phyloP scores from a whole-genome alignment of 208 protist species.

The Acanthamoeba triangularis region DNA sequence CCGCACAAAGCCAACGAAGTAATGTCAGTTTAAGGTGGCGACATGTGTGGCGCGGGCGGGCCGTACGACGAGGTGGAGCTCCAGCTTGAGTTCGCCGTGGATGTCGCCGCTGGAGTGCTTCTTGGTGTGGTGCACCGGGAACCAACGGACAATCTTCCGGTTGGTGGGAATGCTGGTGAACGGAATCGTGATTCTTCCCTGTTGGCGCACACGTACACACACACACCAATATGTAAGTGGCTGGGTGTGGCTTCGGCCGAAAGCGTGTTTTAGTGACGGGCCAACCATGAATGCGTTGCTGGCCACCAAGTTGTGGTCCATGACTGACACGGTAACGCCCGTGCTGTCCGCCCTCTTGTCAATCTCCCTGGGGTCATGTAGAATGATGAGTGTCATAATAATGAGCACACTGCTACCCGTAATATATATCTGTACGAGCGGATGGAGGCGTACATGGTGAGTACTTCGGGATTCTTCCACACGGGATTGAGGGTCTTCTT shows the following conservation, averaged over 20 bases:
- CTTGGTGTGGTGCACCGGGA: constrained; percentile 55
- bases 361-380: neutral
- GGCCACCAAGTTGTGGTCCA: neutral
- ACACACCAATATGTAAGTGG: no score
- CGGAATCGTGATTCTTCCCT: neutral
- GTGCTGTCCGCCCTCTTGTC: neutral
- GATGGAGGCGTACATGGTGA: neutral
- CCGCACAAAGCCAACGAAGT: neutral
- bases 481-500: neutral
- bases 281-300: neutral
- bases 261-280: neutral
- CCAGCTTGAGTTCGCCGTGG: constrained; percentile 25
- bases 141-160: constrained; percentile 11
- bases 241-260: no score
- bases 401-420: neutral
- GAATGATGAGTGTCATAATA: neutral
- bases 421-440: neutral
- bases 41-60: no score
- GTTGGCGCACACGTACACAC: neutral
- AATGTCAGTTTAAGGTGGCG: neutral
- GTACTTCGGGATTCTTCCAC: neutral
- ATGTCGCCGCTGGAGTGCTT: neutral
- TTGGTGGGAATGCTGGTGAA: neutral
- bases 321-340: neutral
- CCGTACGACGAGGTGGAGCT: neutral